Percentiles rank a stretch among this genome's conserved stretches.
phyloP scores from a whole-genome alignment of 2,329 filamentous ascomycete genomes.

The Mycosphaerella arachidis region DNA sequence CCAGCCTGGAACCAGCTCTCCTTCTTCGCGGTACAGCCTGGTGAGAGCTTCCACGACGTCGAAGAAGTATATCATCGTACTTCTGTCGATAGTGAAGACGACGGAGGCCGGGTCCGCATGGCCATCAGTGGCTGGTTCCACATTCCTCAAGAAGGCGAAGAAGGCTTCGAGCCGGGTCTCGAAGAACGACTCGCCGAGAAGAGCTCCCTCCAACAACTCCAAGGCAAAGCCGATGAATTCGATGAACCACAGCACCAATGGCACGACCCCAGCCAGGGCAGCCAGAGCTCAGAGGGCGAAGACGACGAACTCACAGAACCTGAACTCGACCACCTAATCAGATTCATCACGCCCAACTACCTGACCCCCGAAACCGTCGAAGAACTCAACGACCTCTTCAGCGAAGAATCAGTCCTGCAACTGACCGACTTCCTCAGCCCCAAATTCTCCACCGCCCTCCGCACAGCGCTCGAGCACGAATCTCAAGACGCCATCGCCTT shows the following conservation, averaged over 20 bases:
- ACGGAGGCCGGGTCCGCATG: constrained; percentile 82
- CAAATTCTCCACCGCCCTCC: constrained; percentile 71
- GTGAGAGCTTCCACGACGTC: constrained; percentile 98
- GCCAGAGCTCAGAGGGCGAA: constrained; percentile 45
- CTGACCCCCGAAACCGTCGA: constrained; percentile 87
- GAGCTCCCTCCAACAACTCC: constrained; percentile 86
- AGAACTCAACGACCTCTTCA: constrained; percentile 73
- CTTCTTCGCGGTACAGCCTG: constrained; percentile 96
- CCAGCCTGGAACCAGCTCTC: constrained; percentile 96
- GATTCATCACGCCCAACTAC: constrained; percentile 86
- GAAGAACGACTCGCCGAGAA: constrained; percentile 85
- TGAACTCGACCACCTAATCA: constrained; percentile 84
- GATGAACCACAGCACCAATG: constrained; percentile 69
- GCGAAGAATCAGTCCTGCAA: constrained; percentile 77
- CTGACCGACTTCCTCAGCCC: constrained; percentile 72
- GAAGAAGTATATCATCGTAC: constrained; percentile 84
- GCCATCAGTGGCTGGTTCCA: constrained; percentile 99
- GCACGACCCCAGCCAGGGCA: constrained; percentile 40
- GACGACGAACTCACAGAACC: constrained; percentile 60
- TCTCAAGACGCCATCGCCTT: constrained; percentile 43
- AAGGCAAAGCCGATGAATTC: constrained; percentile 85
- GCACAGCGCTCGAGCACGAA: constrained; percentile 63
- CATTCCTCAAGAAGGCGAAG: constrained; percentile 90
- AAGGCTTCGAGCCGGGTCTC: constrained; percentile 80
- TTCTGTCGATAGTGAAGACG: constrained; percentile 56